Evolutionary conservation across 345 rosid genomes (phyloP).

Genomic region (Toxicodendron radicans): DNA sequence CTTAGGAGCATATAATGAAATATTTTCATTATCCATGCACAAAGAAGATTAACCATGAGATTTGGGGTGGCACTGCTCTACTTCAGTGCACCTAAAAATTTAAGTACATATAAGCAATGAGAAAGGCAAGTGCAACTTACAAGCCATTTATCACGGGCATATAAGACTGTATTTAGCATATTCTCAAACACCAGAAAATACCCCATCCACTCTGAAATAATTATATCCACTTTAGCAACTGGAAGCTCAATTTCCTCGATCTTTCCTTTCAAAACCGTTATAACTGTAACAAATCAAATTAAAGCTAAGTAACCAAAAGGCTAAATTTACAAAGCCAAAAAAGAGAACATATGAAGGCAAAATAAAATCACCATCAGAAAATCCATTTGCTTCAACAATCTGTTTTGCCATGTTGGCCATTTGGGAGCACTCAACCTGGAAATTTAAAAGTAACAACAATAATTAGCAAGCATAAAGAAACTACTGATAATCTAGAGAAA

Average conservation of each 20-base stretch:
- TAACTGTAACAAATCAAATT: conserved; percentile 43
- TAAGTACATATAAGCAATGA: not conserved
- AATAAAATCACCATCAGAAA: conserved; percentile 59
- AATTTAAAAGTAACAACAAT: conserved; percentile 13
- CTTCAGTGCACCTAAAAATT: conserved; percentile 1
- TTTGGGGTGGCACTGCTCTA: not conserved
- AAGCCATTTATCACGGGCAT: conserved; percentile 98
- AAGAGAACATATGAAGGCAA: not conserved
- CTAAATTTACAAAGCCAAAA: not conserved
- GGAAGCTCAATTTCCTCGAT: conserved; percentile 96
- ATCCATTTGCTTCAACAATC: conserved; percentile 85
- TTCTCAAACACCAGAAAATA: conserved; percentile 95
- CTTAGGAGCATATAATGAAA: not conserved
- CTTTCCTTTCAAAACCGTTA: conserved; percentile 97
- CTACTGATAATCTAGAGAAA: not conserved
- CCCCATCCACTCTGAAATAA: conserved; percentile 99
- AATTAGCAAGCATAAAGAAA: not conserved
- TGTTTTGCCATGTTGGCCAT: conserved; percentile 96
- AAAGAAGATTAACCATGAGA: not conserved
- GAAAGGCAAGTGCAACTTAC: conserved; percentile 47
- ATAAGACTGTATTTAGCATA: conserved; percentile 86
- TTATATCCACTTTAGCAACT: conserved; percentile 81
- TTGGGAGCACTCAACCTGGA: conserved; percentile 89
- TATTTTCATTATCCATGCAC: too few relatives aligned
- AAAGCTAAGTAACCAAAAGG: not conserved